Evolutionary conservation across 2,329 filamentous ascomycete genomes (phyloP), one percentile per base, ranked within the genome.

Genomic region (Aspergillus quadricinctus): DNA sequence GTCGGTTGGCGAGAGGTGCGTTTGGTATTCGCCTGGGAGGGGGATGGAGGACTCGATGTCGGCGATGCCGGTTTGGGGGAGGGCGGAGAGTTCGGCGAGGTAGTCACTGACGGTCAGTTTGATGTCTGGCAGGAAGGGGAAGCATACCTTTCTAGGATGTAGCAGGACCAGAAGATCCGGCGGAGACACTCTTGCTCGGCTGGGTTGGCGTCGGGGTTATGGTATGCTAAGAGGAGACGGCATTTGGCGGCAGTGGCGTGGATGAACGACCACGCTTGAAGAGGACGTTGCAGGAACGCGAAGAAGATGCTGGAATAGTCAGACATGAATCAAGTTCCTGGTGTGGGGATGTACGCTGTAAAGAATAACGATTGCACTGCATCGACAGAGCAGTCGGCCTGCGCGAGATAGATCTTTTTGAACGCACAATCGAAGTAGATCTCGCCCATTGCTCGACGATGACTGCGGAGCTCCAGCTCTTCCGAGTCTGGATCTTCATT

Each of bases 91-190:
- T 58, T 82, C 80, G 3, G 80, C 80, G 14, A 83, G 73, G 50
- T 81, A 80, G 60, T 82, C 80, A 46, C 79, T 81, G 3, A 5
- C 11, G 9, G 10, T 11, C 48, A 8, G 48, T 21, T 19, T 3
- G 27, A 21, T n/a, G n/a, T 8, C 28, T 10, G 17, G 14, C 3
- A n/a, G 3, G 0, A 1, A 1, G 2, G 23, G 4, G 37, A 45
- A 27, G 19, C 37, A 6, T 41, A 77, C 79, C 78, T 81, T 63
- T 83, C 80, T 0, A 83, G 70, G 10, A 83, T 80, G 54, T 81
- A 82, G 55, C 80, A 82, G 0, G 80, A 78, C 80, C 80, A 83
- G 58, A 82, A 83, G 52, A 82, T 81, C 1, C 80, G 70, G 14
- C 77, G 69, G 0, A 81, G 75, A 2, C 80, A 77, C 61, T 82